phyloP scores from a whole-genome alignment of 2,329 filamentous ascomycete genomes.

The Trichoderma guizhouense region DNA sequence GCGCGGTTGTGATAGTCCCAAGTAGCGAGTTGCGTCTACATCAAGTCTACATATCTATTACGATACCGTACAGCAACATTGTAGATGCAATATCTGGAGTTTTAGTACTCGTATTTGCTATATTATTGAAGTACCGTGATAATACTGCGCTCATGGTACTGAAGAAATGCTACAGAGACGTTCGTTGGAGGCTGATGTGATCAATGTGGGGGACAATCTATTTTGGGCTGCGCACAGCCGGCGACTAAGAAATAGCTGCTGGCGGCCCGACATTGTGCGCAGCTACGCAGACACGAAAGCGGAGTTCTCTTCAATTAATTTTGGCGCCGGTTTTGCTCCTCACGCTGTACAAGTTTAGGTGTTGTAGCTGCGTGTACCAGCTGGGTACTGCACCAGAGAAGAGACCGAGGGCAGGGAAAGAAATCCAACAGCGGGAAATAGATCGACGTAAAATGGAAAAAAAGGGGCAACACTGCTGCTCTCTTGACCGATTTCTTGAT shows the following conservation, averaged over 20 bases:
- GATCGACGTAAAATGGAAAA: background rate
- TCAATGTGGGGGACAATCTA: background rate
- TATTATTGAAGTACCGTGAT: background rate
- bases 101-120: too few relatives aligned
- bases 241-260: background rate
- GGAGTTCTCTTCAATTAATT: background rate
- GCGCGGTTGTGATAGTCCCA: background rate
- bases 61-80: background rate
- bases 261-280: slow-evolving; percentile 10
- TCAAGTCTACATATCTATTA: background rate
- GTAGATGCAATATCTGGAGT: too few relatives aligned
- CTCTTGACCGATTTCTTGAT: background rate
- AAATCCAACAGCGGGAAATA: background rate
- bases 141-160: background rate
- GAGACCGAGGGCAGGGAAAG: background rate
- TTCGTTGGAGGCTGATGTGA: background rate
- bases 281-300: background rate
- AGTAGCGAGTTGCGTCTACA: background rate
- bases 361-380: background rate
- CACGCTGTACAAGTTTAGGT: background rate
- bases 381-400: background rate
- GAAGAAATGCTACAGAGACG: background rate
- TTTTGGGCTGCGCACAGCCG: slow-evolving; percentile 2
- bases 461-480: background rate
- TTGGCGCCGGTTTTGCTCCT: background rate